Conservation (phyloP, 495 filamentous ascomycete genomes). For the Beverwykella pulmonaria region DNA sequence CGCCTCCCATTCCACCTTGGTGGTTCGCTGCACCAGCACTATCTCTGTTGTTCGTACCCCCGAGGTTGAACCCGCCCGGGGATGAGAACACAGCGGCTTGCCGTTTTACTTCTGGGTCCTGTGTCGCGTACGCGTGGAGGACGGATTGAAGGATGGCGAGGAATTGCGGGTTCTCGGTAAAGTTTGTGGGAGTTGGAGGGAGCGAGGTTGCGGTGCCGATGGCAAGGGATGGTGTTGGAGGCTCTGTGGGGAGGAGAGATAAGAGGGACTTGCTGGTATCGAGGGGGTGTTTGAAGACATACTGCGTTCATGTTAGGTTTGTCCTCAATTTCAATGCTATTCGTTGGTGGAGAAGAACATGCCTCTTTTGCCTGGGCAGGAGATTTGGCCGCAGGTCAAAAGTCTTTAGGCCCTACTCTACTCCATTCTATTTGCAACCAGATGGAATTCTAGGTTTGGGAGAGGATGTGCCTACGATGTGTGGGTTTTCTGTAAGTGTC, state of each 20-base stretch:
- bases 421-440: background rate
- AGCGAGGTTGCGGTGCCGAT: conserved; percentile 73
- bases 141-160: conserved; percentile 73
- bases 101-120: conserved; percentile 71
- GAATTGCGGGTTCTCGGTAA: conserved; percentile 78
- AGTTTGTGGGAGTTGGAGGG: conserved; percentile 75
- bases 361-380: conserved; percentile 1
- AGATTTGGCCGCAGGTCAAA: background rate
- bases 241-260: conserved; percentile 72
- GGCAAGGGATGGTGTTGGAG: conserved; percentile 67
- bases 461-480: conserved; percentile 52
- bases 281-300: conserved; percentile 63
- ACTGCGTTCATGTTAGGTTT: conserved; percentile 54
- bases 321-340: background rate
- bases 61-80: conserved; percentile 70
- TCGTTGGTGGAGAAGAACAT: background rate
- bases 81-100: conserved; percentile 82
- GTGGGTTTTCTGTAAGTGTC: conserved; percentile 57
- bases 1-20: conserved; percentile 82
- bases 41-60: conserved; percentile 54
- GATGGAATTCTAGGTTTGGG: background rate
- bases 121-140: conserved; percentile 65
- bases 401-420: background rate
- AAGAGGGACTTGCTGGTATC: conserved; percentile 59
- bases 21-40: conserved; percentile 73